Conservation (phyloP, 108 stramenopile species). For the Nitzschia sp. region DNA sequence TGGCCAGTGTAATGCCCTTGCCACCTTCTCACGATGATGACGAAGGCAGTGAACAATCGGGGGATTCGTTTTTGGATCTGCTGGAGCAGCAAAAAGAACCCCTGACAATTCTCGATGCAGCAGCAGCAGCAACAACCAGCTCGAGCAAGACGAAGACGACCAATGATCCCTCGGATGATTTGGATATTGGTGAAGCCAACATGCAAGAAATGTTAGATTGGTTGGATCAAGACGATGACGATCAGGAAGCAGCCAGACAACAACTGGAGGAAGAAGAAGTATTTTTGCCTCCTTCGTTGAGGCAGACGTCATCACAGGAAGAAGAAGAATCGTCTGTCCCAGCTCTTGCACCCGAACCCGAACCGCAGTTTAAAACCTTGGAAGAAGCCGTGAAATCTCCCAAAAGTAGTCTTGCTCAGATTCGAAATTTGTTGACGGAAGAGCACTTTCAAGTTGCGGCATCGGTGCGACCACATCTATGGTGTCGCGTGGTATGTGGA, state of each 20-base stretch:
- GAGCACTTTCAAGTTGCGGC: slow-evolving; percentile 15
- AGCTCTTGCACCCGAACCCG: slow-evolving; percentile 1
- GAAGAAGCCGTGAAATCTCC: slow-evolving; percentile 41
- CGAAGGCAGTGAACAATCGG: slow-evolving; percentile 17
- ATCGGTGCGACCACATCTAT: slow-evolving; percentile 37
- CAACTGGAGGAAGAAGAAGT: slow-evolving; percentile 20
- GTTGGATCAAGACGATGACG: slow-evolving; percentile 65
- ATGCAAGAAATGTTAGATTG: slow-evolving; percentile 80
- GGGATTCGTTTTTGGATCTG: slow-evolving; percentile 44
- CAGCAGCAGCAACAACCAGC: neutral
- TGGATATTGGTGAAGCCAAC: slow-evolving; percentile 42
- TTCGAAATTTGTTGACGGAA: slow-evolving; percentile 31
- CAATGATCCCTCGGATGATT: neutral
- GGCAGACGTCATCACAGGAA: neutral
- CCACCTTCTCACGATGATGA: slow-evolving; percentile 7
- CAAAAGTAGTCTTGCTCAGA: slow-evolving; percentile 32
- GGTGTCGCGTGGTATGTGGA: slow-evolving; percentile 43
- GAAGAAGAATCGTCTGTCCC: neutral
- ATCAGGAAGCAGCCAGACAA: slow-evolving; percentile 9
- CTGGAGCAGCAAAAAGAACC: slow-evolving; percentile 28
- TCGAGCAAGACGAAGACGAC: neutral
- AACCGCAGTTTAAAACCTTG: slow-evolving; percentile 32
- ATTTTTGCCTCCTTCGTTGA: slow-evolving; percentile 7
- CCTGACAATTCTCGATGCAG: neutral
- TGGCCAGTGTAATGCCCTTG: slow-evolving; percentile 15